These are phyloP conservation scores for Lecanicillium sp. DNA, from an alignment of 2,329 filamentous ascomycete genomes.

Conservation along the genomic window DNA sequence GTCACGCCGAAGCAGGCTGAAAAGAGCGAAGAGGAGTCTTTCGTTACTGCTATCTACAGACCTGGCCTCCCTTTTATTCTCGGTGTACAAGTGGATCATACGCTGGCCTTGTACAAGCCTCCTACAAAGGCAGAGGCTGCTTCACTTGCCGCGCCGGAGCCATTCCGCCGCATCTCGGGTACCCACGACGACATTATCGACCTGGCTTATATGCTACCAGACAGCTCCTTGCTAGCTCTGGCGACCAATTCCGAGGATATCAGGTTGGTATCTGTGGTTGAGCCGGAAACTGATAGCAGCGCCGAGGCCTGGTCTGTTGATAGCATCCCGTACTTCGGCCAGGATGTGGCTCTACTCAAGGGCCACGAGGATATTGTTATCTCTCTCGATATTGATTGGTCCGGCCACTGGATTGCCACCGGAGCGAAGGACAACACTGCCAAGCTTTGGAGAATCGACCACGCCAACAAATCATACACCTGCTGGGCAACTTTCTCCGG, in stretches of 20 bases:
- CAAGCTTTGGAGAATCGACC: slow-evolving; percentile 81
- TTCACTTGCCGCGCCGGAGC: slow-evolving; percentile 39
- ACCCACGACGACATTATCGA: slow-evolving; percentile 98
- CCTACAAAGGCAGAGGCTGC: slow-evolving; percentile 34
- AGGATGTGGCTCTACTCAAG: slow-evolving; percentile 77
- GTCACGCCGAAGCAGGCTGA: slow-evolving; percentile 65
- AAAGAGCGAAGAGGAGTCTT: slow-evolving; percentile 56
- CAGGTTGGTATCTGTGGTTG: slow-evolving; percentile 69
- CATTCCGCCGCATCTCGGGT: slow-evolving; percentile 76
- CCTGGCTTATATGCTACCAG: slow-evolving; percentile 74
- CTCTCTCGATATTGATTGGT: slow-evolving; percentile 91
- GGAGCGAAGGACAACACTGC: slow-evolving; percentile 97
- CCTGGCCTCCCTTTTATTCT: slow-evolving; percentile 63
- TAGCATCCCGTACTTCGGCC: slow-evolving; percentile 66
- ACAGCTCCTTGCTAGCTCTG: slow-evolving; percentile 76
- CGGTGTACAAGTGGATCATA: slow-evolving; percentile 84
- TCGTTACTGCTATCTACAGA: slow-evolving; percentile 66
- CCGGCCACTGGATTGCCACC: slow-evolving; percentile 91
- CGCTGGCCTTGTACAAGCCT: slow-evolving; percentile 63
- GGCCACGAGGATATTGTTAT: slow-evolving; percentile 96
- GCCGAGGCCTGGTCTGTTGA: slow-evolving; percentile 20
- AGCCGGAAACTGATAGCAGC: slow-evolving; percentile 23
- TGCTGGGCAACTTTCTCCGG: slow-evolving; percentile 81
- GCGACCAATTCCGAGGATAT: slow-evolving; percentile 95
- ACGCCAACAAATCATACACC: slow-evolving; percentile 64